A percentile compares a stretch with the other conserved stretches of the same genome.
These are phyloP conservation scores for Nosema muscidifuracis DNA, from an alignment of 371 early-diverging fungal species.

Conservation along the genomic window DNA sequence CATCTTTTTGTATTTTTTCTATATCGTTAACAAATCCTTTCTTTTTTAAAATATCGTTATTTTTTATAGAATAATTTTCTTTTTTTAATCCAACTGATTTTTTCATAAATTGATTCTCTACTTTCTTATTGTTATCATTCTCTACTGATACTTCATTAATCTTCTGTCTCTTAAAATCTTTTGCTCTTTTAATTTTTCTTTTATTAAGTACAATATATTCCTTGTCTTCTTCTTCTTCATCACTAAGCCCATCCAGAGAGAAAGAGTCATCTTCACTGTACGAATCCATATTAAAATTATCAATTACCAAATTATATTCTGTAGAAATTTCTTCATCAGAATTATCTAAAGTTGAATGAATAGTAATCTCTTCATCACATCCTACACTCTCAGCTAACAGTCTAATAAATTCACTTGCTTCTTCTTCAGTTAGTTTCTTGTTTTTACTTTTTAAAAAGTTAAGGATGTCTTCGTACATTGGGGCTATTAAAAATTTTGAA, in stretches of 20 bases:
- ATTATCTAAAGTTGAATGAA: neutral
- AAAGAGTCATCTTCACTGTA: slow-evolving; percentile 7
- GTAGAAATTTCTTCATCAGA: slow-evolving; percentile 7
- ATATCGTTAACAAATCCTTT: neutral
- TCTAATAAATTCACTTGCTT: slow-evolving; percentile 17
- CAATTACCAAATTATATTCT: slow-evolving; percentile 5
- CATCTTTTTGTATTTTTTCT: neutral
- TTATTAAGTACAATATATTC: neutral
- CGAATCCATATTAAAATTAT: neutral
- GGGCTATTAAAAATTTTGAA: neutral
- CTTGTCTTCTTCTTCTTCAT: slow-evolving; percentile 15
- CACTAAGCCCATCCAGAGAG: neutral
- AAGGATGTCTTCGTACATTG: slow-evolving; percentile 35
- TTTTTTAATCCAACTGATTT: neutral
- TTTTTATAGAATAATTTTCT: neutral
- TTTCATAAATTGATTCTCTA: neutral
- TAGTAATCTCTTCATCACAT: neutral
- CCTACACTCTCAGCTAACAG: slow-evolving; percentile 24
- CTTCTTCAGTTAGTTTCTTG: slow-evolving; percentile 33
- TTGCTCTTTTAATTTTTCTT: slow-evolving; percentile 18
- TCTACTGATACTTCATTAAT: neutral
- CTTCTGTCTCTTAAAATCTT: slow-evolving; percentile 2
- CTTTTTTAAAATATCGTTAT: neutral
- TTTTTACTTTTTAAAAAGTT: slow-evolving; percentile 23
- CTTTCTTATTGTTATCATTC: neutral